These are phyloP conservation scores for Verticillium albo-atrum DNA, from an alignment of 2,329 filamentous ascomycete species.

Conservation along the genomic window DNA sequence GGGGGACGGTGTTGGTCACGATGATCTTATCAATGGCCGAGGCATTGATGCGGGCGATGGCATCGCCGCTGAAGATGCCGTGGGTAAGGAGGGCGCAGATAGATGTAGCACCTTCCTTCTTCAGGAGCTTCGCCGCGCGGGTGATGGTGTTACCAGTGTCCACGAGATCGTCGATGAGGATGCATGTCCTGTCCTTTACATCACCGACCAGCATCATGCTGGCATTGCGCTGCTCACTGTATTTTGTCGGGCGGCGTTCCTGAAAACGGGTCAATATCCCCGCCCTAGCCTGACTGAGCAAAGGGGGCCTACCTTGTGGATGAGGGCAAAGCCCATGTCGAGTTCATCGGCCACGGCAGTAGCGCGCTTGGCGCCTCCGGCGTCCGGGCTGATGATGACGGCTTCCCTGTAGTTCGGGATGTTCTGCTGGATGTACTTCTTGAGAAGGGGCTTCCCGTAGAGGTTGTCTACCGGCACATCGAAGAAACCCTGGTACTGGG, in stretches of 20 bases:
- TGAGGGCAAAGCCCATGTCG: constrained; percentile 92
- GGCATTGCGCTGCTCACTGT: constrained; percentile 83
- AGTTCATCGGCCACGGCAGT: constrained; percentile 92
- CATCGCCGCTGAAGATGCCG: constrained; percentile 91
- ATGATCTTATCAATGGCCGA: constrained; percentile 90
- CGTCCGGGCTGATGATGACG: constrained; percentile 93
- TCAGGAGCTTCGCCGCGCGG: constrained; percentile 90
- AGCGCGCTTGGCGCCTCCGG: constrained; percentile 91
- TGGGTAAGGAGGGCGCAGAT: constrained; percentile 94
- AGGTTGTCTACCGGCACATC: constrained; percentile 98
- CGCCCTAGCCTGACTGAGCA: neutral
- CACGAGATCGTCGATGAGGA: constrained; percentile 89
- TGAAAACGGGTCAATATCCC: constrained; percentile 26
- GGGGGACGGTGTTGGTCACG: constrained; percentile 92
- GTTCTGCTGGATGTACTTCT: constrained; percentile 70
- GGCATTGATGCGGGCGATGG: constrained; percentile 89
- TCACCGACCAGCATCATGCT: constrained; percentile 95
- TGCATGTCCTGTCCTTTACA: constrained; percentile 74
- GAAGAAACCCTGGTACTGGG: constrained; percentile 98
- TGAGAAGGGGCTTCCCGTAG: constrained; percentile 74
- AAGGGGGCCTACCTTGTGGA: constrained; percentile 88
- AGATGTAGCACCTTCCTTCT: constrained; percentile 87
- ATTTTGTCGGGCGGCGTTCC: constrained; percentile 85
- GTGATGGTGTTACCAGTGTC: constrained; percentile 98
- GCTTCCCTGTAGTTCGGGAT: constrained; percentile 81